These are phyloP conservation scores for Pelargonium australe DNA, from an alignment of 441 rosid genomes.

Conservation along the genomic window DNA sequence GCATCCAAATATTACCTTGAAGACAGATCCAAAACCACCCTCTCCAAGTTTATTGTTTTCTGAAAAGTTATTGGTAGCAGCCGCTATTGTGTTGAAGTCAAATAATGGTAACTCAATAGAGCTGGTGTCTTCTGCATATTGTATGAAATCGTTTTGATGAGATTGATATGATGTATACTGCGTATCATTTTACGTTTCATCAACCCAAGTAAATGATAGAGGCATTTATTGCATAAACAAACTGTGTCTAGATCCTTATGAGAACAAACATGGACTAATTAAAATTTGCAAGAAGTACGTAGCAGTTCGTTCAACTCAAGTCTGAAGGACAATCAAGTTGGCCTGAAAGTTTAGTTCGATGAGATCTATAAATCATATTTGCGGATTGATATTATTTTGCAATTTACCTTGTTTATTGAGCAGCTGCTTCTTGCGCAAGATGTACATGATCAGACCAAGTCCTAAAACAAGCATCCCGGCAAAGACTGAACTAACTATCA, in stretches of 20 bases:
- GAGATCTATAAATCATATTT: too few relatives aligned
- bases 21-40: constrained; percentile 32
- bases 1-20: constrained; percentile 18
- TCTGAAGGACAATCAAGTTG: too few relatives aligned
- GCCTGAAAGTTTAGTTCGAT: too few relatives aligned
- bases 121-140: background rate
- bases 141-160: background rate
- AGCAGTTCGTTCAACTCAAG: too few relatives aligned
- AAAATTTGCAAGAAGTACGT: too few relatives aligned
- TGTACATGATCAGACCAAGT: background rate
- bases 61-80: constrained; percentile 33
- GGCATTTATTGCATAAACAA: background rate
- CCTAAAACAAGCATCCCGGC: background rate
- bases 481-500: background rate
- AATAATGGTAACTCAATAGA: constrained; percentile 26
- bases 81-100: constrained; percentile 23
- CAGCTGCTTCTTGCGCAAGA: background rate
- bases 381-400: background rate
- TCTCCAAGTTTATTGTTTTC: constrained; percentile 21
- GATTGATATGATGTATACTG: background rate
- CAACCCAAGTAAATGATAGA: background rate
- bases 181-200: background rate
- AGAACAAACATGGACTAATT: too few relatives aligned
- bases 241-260: background rate
- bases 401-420: background rate